Evolutionary conservation across 2,329 filamentous ascomycete genomes (phyloP).

Genomic region (Xylaria hypoxylon): DNA sequence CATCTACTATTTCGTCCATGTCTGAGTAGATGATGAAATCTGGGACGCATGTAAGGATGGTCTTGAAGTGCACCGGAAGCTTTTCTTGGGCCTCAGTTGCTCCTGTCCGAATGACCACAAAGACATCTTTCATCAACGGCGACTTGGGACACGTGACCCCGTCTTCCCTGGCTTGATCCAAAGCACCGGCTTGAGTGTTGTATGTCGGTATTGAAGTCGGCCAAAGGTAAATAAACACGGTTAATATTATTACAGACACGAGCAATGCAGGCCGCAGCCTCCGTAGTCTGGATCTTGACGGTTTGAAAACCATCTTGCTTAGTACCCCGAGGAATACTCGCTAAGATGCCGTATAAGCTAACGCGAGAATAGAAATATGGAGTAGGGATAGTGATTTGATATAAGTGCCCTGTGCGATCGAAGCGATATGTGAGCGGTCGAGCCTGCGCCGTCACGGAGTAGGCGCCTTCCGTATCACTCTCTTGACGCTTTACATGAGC

Average conservation of each 20-base stretch:
- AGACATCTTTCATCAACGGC: constrained; percentile 37
- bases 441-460: constrained; percentile 11
- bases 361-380: not conserved
- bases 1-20: constrained; percentile 41
- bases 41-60: constrained; percentile 41
- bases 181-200: not conserved
- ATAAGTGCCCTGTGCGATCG: constrained; percentile 2
- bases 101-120: constrained; percentile 39
- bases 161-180: constrained; percentile 13
- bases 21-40: constrained; percentile 44
- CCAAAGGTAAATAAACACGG: constrained; percentile 28
- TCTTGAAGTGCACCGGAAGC: constrained; percentile 42
- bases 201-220: constrained; percentile 13
- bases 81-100: constrained; percentile 40
- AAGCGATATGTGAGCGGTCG: not conserved
- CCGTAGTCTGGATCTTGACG: constrained; percentile 33
- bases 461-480: constrained; percentile 13
- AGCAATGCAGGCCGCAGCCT: constrained; percentile 32
- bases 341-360: constrained; percentile 1
- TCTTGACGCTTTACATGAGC: constrained; percentile 26
- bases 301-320: constrained; percentile 31
- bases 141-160: constrained; percentile 36
- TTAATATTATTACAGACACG: constrained; percentile 24
- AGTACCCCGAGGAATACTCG: not conserved
- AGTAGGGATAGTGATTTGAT: not conserved